Conservation (phyloP, 2,329 filamentous ascomycete species). For the Pseudogymnoascus sp. region DNA sequence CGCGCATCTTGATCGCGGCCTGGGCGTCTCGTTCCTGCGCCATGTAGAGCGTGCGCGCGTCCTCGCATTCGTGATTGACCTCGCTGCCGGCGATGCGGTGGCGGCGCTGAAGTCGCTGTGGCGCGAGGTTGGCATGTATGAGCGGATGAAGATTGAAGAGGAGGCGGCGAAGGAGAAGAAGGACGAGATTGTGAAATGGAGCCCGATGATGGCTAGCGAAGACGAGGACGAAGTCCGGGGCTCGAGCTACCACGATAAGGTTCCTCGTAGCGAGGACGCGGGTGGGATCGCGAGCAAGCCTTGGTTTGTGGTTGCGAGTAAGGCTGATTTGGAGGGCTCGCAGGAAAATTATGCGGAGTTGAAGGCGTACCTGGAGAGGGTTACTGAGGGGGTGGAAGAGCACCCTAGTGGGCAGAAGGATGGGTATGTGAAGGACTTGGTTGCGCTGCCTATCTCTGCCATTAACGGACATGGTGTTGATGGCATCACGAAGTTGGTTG, state of each 20-base stretch:
- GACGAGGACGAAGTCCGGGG: constrained; percentile 15
- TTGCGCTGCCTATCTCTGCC: constrained; percentile 78
- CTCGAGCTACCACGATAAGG: constrained; percentile 16
- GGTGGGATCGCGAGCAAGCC: constrained; percentile 72
- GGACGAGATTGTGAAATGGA: constrained; percentile 47
- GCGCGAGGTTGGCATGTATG: constrained; percentile 85
- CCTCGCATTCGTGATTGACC: constrained; percentile 86
- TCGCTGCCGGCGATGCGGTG: constrained; percentile 71
- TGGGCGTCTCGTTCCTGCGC: constrained; percentile 84
- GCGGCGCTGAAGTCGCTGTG: constrained; percentile 71
- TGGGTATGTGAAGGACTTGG: constrained; percentile 52
- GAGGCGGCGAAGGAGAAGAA: constrained; percentile 51
- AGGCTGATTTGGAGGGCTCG: constrained; percentile 74
- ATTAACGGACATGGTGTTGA: constrained; percentile 80
- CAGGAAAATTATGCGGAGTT: constrained; percentile 66
- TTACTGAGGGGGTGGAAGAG: constrained; percentile 51
- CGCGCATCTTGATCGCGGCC: constrained; percentile 81
- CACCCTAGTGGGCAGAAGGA: constrained; percentile 63
- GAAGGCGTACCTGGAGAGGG: constrained; percentile 57
- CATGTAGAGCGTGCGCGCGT: constrained; percentile 92
- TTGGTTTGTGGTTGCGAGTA: constrained; percentile 93
- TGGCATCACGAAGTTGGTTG: constrained; percentile 61
- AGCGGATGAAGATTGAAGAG: constrained; percentile 56
- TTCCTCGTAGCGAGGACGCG: constrained; percentile 21
- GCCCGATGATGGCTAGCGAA: constrained; percentile 40